Base-by-base conservation (phyloP, 169 alveolate genomes). In the Plasmodium knowlesi region DNA sequence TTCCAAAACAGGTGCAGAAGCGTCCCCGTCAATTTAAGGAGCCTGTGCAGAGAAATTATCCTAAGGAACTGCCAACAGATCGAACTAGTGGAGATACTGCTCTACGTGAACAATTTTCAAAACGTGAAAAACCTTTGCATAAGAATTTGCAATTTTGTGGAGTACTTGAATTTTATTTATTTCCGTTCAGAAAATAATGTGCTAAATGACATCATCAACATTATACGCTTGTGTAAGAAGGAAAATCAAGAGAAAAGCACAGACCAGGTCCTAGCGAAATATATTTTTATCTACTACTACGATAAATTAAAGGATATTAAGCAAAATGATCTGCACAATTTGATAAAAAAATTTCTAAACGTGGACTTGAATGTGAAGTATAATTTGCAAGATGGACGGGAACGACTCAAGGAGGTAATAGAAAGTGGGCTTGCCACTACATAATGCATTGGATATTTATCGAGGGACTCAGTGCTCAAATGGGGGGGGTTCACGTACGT, bases 141-240 rank as follows among this genome's bases (percentile, higher is more conserved):
- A 78, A 61, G 41, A 89, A 9, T 89, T 41, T 89, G 74, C 43
- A 89, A 89, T 50, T 79, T 89, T 79, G 34, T 89, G 67, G 83
- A 89, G 25, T 89, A 89, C 53, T 54, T 89, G 22, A 89, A 89
- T 89, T 89, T 89, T 73, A 67, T 80, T 37, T 89, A 61, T 57
- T 89, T 89, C 22, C 41, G 39, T 39, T 80, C 88, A 8, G 74
- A 89, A 12, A 89, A 78, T 10, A 80, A 89, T 53, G 71, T 80
- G 14, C 73, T 89, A 61, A 89, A 61, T 79, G 90, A 89, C 50
- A 19, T 70, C 67, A 28, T 89, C 70, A 79, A 61, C 41, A 89
- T 89, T 50, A 89, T 89, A 41, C 22, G 50, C 10, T 89, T 89
- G 46, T 89, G 94, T 50, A 89, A 78, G 82, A 54, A 37, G 22